These are phyloP conservation scores for Turritis glabra DNA, from an alignment of 345 rosid species.

Conservation along the genomic window DNA sequence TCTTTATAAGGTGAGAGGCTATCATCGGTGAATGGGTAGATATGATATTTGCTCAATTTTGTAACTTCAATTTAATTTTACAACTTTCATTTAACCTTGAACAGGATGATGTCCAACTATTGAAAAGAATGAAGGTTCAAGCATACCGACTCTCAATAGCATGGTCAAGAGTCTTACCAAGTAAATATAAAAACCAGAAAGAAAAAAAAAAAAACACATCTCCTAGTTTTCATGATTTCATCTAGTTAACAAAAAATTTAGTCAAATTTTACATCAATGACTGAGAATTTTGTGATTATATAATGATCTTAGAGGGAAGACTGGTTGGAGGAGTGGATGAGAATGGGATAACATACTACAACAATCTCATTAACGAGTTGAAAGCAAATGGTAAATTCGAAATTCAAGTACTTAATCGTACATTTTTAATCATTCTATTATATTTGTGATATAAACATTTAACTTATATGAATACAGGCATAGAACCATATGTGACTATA, in stretches of 20 bases:
- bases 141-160: too few species aligned
- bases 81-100: slow-evolving; percentile 42
- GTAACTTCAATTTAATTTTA: neutral
- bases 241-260: too few species aligned
- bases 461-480: slow-evolving; percentile 16
- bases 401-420: neutral
- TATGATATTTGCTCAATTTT: neutral
- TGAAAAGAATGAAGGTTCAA: neutral
- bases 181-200: too few species aligned
- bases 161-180: too few species aligned
- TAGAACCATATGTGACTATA: slow-evolving; percentile 37
- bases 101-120: slow-evolving; percentile 16
- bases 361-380: slow-evolving; percentile 44
- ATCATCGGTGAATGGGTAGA: neutral
- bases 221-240: too few species aligned
- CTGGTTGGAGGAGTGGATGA: slow-evolving; percentile 44
- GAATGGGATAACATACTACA: slow-evolving; percentile 48
- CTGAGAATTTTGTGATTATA: too few species aligned
- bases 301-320: slow-evolving; percentile 40
- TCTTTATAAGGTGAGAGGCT: slow-evolving; percentile 21
- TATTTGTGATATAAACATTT: neutral
- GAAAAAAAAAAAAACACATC: too few species aligned
- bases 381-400: slow-evolving; percentile 7
- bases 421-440: neutral
- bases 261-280: too few species aligned